phyloP scores from a whole-genome alignment of 1,284 basidiomycete species.

The Marasmius fiardii region DNA sequence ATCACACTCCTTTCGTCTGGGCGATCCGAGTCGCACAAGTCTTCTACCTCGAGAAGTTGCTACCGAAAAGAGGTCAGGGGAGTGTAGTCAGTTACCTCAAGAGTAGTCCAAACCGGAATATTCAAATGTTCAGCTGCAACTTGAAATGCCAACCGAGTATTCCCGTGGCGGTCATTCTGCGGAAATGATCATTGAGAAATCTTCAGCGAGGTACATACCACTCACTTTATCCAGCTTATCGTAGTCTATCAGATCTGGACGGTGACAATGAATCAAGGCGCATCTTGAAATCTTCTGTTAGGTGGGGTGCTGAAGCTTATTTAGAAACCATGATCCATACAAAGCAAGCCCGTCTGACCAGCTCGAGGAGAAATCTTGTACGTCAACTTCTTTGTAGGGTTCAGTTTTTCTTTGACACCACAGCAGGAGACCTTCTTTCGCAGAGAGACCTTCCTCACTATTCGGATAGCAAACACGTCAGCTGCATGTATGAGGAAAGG shows the following conservation, averaged over 20 bases:
- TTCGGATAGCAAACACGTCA: constrained; percentile 6
- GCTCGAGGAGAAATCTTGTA: constrained; percentile 90
- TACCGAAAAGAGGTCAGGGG: constrained; percentile 28
- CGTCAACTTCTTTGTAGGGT: constrained; percentile 88
- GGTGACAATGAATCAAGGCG: constrained; percentile 94
- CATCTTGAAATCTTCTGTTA: constrained; percentile 53
- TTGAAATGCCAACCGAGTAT: constrained; percentile 83
- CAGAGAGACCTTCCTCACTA: constrained; percentile 95
- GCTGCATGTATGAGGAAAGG: not conserved
- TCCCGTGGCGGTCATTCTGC: constrained; percentile 72
- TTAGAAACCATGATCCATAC: constrained; percentile 45
- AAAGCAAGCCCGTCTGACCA: constrained; percentile 95
- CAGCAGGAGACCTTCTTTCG: constrained; percentile 92
- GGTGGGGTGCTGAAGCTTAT: not conserved
- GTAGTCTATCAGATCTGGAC: constrained; percentile 92
- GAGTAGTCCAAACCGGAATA: constrained; percentile 72
- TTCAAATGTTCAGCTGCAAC: constrained; percentile 84
- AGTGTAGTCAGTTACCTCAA: not conserved
- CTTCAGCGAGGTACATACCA: not conserved
- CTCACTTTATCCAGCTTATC: constrained; percentile 76
- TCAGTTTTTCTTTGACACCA: constrained; percentile 98
- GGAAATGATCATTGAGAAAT: constrained; percentile 1
- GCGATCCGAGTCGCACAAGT: constrained; percentile 84
- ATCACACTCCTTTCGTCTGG: constrained; percentile 96
- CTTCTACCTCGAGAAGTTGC: constrained; percentile 95